Base-by-base conservation (phyloP, 495 filamentous ascomycete genomes). In the Aspergillus incahuasiensis region DNA sequence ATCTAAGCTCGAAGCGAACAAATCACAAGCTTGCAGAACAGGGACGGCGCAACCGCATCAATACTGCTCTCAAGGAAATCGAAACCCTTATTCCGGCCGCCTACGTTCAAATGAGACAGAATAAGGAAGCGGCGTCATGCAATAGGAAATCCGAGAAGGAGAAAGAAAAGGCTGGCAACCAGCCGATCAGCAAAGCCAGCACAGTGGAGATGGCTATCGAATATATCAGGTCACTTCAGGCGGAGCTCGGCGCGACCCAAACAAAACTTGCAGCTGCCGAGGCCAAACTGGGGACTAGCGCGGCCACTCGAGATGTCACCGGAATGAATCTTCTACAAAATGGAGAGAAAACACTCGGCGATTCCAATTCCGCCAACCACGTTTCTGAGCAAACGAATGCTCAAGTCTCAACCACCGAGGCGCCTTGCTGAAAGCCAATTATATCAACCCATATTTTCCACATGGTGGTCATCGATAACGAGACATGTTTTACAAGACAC, bases 21-120 rank as follows among this genome's bases (percentile, higher is more conserved):
- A 95, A 90, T 38, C 94, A 98, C 75, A 98, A 98, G 68, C 87
- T 98, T 55, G 94, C 94, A 6, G 94, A 98, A 69, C 94, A 98
- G 73, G 95, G 94, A 4, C 84, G 94, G 20, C 77, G 94, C 54
- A 97, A 97, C 66, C 83, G 94, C 45, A 97, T 98, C 70, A 98
- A 98, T 69, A 89, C 83, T 40, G 92, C 92, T 3, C 76, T 98
- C 3, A 88, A 91, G 59, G 92, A 97, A 66, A 96, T 98, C 54
- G 90, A 92, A 42, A 79, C 82, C 0, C 74, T 98, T 19, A 78
- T 97, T 16, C 92, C 92, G 0, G 68, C 74, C 8, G 75, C 66
- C 3, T 78, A 74, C 32, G 61, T 74, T 13, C 69, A 73, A 5
- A 54, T 65, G 18, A 66, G 68, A 34, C 65, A 61, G 18, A 63